Evolutionary conservation across 192 early-diverging fungal genomes (phyloP).

Genomic region (Rhizophagus sp.): DNA sequence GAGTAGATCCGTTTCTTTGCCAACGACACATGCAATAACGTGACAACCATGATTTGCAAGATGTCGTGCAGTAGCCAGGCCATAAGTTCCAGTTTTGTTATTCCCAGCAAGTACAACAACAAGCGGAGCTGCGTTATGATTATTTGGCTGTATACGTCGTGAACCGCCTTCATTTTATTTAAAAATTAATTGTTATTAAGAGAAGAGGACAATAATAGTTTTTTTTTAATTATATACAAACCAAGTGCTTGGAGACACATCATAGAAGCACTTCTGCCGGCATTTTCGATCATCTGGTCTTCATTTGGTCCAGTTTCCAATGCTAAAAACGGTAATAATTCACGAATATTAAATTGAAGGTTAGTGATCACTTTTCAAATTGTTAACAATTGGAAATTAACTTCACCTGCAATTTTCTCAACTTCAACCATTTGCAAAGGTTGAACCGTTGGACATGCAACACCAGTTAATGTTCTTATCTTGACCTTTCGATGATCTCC

Average conservation of each 20-base stretch:
- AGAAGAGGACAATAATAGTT: background rate
- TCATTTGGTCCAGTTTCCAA: constrained; percentile 68
- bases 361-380: background rate
- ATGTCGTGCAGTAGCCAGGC: constrained; percentile 72
- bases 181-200: background rate
- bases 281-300: constrained; percentile 80
- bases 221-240: background rate
- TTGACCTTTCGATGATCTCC: constrained; percentile 32
- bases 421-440: constrained; percentile 65
- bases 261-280: constrained; percentile 69
- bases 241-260: constrained; percentile 73
- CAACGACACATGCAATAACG: constrained; percentile 56
- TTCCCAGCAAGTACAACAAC: constrained; percentile 77
- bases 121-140: constrained; percentile 71
- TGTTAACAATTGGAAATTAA: background rate
- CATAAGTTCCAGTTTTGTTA: constrained; percentile 71
- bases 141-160: constrained; percentile 72
- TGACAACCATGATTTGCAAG: constrained; percentile 77
- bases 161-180: constrained; percentile 49
- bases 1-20: constrained; percentile 45
- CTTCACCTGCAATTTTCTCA: constrained; percentile 51
- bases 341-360: background rate
- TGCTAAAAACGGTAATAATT: constrained; percentile 28
- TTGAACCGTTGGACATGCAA: constrained; percentile 61
- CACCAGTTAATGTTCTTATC: constrained; percentile 52